Percentiles rank a stretch among this genome's conserved stretches.
Conservation (phyloP, 371 early-diverging fungal genomes). For the Chytridiales sp. region DNA sequence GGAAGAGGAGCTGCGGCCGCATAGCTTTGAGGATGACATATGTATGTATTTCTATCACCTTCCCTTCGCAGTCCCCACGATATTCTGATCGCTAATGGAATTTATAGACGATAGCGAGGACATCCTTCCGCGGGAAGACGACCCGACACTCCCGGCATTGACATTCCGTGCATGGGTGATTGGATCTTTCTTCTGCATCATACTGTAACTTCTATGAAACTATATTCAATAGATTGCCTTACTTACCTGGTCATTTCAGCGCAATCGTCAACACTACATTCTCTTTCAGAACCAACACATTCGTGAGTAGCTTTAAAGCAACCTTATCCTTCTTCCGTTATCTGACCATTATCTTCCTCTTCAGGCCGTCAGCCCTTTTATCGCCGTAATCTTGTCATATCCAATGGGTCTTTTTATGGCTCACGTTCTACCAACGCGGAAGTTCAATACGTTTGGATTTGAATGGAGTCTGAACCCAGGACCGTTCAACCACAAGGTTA, state of each 20-base stretch:
- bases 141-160: slow-evolving; percentile 31
- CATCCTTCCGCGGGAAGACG: slow-evolving; percentile 33
- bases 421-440: slow-evolving; percentile 14
- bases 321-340: neutral
- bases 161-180: slow-evolving; percentile 30
- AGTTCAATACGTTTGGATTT: neutral
- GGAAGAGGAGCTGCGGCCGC: too few species aligned
- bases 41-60: too few species aligned
- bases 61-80: too few species aligned
- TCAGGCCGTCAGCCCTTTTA: slow-evolving; percentile 11
- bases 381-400: slow-evolving; percentile 39
- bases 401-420: slow-evolving; percentile 45
- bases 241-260: too few species aligned
- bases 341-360: neutral
- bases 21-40: too few species aligned
- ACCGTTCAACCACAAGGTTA: slow-evolving; percentile 56
- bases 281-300: slow-evolving; percentile 34
- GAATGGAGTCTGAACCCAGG: slow-evolving; percentile 46
- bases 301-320: slow-evolving; percentile 18
- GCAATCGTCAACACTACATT: slow-evolving; percentile 30
- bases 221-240: too few species aligned
- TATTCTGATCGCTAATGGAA: too few species aligned
- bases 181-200: slow-evolving; percentile 22
- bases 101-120: too few species aligned
- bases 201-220: too few species aligned